These are phyloP conservation scores for Clonostachys rosea DNA, from an alignment of 2,329 filamentous ascomycete species.

Conservation along the genomic window DNA sequence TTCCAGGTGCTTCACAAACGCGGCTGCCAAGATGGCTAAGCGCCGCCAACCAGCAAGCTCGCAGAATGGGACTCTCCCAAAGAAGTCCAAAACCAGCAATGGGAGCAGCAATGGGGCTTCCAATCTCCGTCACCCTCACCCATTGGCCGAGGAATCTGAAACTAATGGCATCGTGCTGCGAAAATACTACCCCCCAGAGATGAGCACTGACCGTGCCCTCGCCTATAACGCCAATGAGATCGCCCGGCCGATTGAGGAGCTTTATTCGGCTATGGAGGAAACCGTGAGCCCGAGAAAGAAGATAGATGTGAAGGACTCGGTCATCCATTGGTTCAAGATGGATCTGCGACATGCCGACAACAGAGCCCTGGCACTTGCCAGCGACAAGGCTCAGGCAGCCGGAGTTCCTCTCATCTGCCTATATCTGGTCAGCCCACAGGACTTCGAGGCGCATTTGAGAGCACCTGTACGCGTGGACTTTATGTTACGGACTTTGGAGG, in stretches of 20 bases:
- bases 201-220: constrained; percentile 73
- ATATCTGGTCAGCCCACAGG: constrained; percentile 78
- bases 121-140: constrained; percentile 39
- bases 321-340: constrained; percentile 89
- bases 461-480: constrained; percentile 75
- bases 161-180: constrained; percentile 61
- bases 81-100: constrained; percentile 24
- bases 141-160: constrained; percentile 38
- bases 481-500: constrained; percentile 64
- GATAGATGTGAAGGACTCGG: constrained; percentile 51
- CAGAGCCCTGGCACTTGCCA: constrained; percentile 62
- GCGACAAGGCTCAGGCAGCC: constrained; percentile 58
- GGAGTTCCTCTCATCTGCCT: constrained; percentile 69
- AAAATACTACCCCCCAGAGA: constrained; percentile 80
- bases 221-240: constrained; percentile 70
- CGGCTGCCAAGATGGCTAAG: not conserved
- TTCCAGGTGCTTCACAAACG: not conserved
- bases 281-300: constrained; percentile 50
- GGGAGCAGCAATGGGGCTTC: constrained; percentile 1
- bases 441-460: constrained; percentile 76
- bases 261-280: constrained; percentile 55
- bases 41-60: no score
- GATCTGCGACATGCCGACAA: constrained; percentile 76
- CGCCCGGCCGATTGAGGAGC: constrained; percentile 66
- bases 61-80: constrained; percentile 13